Conservation (phyloP, 768 basidiomycete species). For the Leccinellum rugosiceps region DNA sequence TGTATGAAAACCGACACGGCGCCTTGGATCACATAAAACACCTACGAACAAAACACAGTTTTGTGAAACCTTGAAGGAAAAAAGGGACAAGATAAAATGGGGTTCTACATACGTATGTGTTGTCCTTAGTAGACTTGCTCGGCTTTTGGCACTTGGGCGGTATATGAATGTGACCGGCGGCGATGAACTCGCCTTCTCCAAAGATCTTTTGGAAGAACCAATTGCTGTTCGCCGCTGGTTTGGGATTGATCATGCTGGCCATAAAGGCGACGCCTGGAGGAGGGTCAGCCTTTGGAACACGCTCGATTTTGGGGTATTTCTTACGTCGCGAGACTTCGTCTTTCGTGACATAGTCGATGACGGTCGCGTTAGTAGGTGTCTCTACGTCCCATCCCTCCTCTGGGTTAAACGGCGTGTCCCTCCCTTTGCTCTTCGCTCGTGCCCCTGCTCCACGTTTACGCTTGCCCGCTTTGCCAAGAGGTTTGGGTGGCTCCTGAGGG, state of each 20-base stretch:
- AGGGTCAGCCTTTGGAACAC: neutral
- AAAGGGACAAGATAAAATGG: neutral
- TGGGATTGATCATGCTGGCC: constrained; percentile 60
- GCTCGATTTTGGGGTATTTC: constrained; percentile 30
- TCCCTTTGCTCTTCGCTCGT: constrained; percentile 37
- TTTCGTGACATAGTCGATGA: constrained; percentile 62
- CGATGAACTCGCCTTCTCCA: constrained; percentile 87
- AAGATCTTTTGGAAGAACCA: constrained; percentile 94
- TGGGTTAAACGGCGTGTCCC: constrained; percentile 38
- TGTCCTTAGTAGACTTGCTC: constrained; percentile 87
- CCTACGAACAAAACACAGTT: constrained; percentile 34
- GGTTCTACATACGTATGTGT: constrained; percentile 72
- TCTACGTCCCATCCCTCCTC: constrained; percentile 87
- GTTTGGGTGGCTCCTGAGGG: constrained; percentile 46
- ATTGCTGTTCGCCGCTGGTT: constrained; percentile 53
- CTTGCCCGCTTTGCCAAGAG: constrained; percentile 43
- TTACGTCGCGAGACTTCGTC: constrained; percentile 69
- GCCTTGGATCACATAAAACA: constrained; percentile 83
- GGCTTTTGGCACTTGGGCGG: constrained; percentile 81
- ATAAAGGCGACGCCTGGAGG: constrained; percentile 76
- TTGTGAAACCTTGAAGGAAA: neutral
- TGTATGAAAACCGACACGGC: constrained; percentile 86
- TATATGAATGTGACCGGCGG: constrained; percentile 82
- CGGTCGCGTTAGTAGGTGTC: constrained; percentile 62
- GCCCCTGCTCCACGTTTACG: constrained; percentile 29